Evolutionary conservation across 495 filamentous ascomycete genomes (phyloP), one percentile per base, ranked within the genome.

Genomic region (Aspergillus kassunensis): DNA sequence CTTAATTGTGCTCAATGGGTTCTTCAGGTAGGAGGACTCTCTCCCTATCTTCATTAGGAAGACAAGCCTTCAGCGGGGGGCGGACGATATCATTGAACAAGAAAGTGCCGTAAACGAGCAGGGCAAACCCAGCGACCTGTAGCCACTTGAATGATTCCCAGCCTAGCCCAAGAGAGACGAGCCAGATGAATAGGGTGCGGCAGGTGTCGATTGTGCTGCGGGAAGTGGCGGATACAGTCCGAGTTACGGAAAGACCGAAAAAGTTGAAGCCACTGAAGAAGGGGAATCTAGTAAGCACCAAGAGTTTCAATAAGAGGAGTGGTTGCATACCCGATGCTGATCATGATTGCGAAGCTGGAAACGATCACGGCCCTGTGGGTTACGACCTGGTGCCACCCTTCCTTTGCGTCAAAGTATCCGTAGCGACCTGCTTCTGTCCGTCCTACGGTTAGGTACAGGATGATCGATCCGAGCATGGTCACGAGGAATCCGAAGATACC

Each of bases 101-200:
- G 68, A 96, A 97, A 0, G 93, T 98, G 58, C 93, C 95, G 61
- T 96, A 98, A 24, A 98, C 93, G 19, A 98, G 81, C 48, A 97
- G 68, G 0, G 62, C 85, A 62, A 98, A 98, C 2, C 93, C 93
- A 2, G 80, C 66, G 3, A 98, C 89, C 69, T 98, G 93, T 9
- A 98, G 79, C 87, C 91, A 96, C 72, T 97, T 98, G 81, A 98
- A 98, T 9, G 80, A 83, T 70, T 98, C 93, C 93, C 93, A 98
- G 45, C 93, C 91, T 0, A 98, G 80, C 6, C 87, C 90, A 9
- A 98, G 79, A 3, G 89, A 95, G 15, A 96, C 89, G 23, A 98
- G 78, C 93, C 93, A 98, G 73, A 98, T 97, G 77, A 97, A 97
- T 3, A 98, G 79, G 0, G 93, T 98, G 1, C 93, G 86, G 75